Percentiles rank a stretch among this genome's conserved stretches.
Conservation (phyloP, 129 eudicot species). For the Lactuca saligna region DNA sequence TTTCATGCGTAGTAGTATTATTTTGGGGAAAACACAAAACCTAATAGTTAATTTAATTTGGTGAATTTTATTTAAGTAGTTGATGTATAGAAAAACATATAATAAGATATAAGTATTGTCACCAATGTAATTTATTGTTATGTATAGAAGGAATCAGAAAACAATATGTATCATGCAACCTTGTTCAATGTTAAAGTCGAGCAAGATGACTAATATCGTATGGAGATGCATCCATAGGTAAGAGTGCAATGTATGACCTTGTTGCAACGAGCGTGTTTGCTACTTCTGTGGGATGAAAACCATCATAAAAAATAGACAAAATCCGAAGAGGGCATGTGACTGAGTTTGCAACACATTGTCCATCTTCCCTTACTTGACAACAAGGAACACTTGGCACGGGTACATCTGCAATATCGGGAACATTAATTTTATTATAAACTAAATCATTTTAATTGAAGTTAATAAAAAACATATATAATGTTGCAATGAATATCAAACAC, state of each 20-base stretch:
- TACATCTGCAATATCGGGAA: conserved; percentile 22
- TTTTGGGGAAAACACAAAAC: too few relatives aligned
- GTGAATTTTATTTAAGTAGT: neutral
- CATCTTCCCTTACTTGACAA: conserved; percentile 31
- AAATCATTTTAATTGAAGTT: neutral
- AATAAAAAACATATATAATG: neutral
- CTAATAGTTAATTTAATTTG: neutral
- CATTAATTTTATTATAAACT: neutral
- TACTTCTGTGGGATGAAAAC: conserved; percentile 33
- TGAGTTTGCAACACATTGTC: conserved; percentile 27
- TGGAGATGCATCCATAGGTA: conserved; percentile 33
- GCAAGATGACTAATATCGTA: conserved; percentile 36
- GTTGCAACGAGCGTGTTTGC: conserved; percentile 22
- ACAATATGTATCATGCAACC: neutral
- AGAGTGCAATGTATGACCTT: conserved; percentile 26
- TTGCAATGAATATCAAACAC: neutral
- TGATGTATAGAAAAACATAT: neutral
- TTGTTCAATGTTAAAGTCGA: conserved; percentile 16
- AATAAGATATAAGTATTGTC: neutral
- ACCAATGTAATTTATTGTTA: neutral
- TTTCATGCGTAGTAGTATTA: too few relatives aligned
- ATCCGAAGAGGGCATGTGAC: conserved; percentile 23
- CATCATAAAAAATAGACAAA: conserved; percentile 30
- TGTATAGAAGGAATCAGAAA: conserved; percentile 11
- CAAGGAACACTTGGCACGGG: conserved; percentile 30